These are phyloP conservation scores for Exophiala xenobiotica DNA, from an alignment of 2,329 filamentous ascomycete species.

Conservation along the genomic window DNA sequence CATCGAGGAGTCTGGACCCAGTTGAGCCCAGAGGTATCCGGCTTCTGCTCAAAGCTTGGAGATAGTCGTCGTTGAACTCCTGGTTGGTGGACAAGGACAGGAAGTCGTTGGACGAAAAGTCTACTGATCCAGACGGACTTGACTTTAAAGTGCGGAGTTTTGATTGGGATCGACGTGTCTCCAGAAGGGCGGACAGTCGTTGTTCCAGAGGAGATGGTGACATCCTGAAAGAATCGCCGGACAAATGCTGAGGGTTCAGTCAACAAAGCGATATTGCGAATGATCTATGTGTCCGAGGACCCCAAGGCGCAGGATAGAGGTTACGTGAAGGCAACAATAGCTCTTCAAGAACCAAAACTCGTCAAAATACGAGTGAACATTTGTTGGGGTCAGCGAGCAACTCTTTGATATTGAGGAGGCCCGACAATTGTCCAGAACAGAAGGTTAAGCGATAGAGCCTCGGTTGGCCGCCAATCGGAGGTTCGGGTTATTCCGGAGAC, in stretches of 20 bases:
- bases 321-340: no score
- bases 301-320: no score
- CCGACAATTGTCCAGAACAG: background rate
- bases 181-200: conserved; percentile 30
- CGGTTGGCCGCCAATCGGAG: conserved; percentile 16
- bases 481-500: conserved; percentile 2
- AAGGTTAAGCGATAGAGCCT: background rate
- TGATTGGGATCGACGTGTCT: conserved; percentile 44
- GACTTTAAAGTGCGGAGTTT: conserved; percentile 51
- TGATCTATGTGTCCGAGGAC: no score
- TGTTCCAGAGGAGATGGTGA: conserved; percentile 24
- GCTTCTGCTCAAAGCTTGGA: conserved; percentile 45
- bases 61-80: conserved; percentile 48
- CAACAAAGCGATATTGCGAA: no score
- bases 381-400: background rate
- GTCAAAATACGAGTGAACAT: no score
- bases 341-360: no score
- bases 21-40: conserved; percentile 53
- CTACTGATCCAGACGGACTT: conserved; percentile 43
- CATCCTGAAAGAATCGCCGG: conserved; percentile 5
- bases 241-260: background rate
- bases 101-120: conserved; percentile 68
- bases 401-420: background rate
- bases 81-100: conserved; percentile 56
- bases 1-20: conserved; percentile 64